These are phyloP conservation scores for Cryoendolithus antarcticus DNA, from an alignment of 2,329 filamentous ascomycete species.

Conservation along the genomic window DNA sequence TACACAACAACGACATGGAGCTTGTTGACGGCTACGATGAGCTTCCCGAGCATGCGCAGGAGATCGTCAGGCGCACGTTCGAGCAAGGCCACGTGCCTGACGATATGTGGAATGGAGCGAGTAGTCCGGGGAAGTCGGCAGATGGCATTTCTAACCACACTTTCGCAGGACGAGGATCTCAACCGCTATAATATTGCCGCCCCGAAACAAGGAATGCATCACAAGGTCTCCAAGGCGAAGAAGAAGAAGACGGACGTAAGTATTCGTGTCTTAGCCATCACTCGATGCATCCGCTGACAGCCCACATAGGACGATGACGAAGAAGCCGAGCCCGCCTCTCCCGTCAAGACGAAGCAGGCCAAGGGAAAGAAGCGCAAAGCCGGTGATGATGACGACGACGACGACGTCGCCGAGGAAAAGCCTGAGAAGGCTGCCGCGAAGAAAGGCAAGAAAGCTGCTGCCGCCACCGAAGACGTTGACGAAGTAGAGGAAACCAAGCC, in stretches of 20 bases:
- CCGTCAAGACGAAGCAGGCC: slow-evolving; percentile 12
- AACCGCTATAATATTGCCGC: slow-evolving; percentile 51
- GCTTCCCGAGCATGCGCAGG: slow-evolving; percentile 53
- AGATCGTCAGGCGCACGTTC: slow-evolving; percentile 61
- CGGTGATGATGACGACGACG: slow-evolving; percentile 16
- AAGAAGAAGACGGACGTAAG: slow-evolving; percentile 12
- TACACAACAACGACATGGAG: slow-evolving; percentile 47
- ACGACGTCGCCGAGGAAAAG: slow-evolving; percentile 8
- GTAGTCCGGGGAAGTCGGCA: slow-evolving; percentile 23
- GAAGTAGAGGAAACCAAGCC: slow-evolving; percentile 4
- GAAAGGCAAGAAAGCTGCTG: slow-evolving; percentile 15
- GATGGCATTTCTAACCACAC: slow-evolving; percentile 4
- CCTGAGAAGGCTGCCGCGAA: slow-evolving; percentile 11
- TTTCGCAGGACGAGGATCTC: slow-evolving; percentile 54
- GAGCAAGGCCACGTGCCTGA: slow-evolving; percentile 69
- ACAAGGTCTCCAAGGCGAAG: slow-evolving; percentile 23
- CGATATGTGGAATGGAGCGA: slow-evolving; percentile 79
- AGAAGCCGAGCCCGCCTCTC: slow-evolving; percentile 8
- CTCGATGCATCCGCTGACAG: slow-evolving; percentile 1
- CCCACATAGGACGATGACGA: slow-evolving; percentile 3
- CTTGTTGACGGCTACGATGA: slow-evolving; percentile 74
- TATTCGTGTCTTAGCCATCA: no score
- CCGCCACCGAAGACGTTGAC: slow-evolving; percentile 13
- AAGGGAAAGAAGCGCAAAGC: slow-evolving; percentile 5
- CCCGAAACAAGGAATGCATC: slow-evolving; percentile 15